Conservation (phyloP, 768 basidiomycete species). For the Lactifluus subvellereus region DNA sequence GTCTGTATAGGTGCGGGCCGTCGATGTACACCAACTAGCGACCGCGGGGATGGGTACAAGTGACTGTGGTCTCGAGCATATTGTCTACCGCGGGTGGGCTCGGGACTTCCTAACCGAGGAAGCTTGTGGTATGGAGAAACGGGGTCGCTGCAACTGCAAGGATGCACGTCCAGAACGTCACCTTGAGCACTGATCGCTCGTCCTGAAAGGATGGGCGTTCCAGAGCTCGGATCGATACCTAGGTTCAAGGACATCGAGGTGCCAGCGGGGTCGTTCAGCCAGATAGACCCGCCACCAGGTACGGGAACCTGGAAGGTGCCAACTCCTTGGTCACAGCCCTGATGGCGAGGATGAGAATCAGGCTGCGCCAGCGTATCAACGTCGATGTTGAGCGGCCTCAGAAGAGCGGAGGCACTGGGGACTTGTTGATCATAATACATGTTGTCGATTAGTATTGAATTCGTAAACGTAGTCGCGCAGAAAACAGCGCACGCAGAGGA, state of each 20-base stretch:
- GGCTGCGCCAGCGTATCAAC: not conserved
- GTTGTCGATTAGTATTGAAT: not conserved
- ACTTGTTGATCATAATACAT: constrained; percentile 2
- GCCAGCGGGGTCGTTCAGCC: constrained; percentile 9
- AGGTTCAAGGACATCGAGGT: constrained; percentile 14
- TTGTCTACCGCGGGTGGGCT: not conserved
- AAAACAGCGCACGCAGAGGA: not conserved
- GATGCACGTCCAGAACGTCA: constrained; percentile 10
- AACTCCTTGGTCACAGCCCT: not conserved
- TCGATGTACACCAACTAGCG: not conserved
- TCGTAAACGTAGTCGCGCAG: not conserved
- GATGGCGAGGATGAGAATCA: not conserved
- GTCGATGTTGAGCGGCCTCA: not conserved
- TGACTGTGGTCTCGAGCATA: not conserved
- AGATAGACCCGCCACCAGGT: constrained; percentile 12
- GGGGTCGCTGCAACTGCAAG: constrained; percentile 10
- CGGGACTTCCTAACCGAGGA: not conserved
- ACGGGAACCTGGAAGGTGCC: not conserved
- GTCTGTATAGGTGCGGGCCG: not conserved
- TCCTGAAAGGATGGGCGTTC: constrained; percentile 17
- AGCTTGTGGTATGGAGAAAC: constrained; percentile 4
- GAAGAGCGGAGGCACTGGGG: not conserved
- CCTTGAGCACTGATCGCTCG: constrained; percentile 7
- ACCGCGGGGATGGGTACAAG: not conserved
- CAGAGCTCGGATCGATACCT: constrained; percentile 11